Percentiles rank a stretch among this genome's conserved stretches.
Evolutionary conservation across 2,329 filamentous ascomycete species (phyloP).

Genomic region (Xenoacremonium recifei): DNA sequence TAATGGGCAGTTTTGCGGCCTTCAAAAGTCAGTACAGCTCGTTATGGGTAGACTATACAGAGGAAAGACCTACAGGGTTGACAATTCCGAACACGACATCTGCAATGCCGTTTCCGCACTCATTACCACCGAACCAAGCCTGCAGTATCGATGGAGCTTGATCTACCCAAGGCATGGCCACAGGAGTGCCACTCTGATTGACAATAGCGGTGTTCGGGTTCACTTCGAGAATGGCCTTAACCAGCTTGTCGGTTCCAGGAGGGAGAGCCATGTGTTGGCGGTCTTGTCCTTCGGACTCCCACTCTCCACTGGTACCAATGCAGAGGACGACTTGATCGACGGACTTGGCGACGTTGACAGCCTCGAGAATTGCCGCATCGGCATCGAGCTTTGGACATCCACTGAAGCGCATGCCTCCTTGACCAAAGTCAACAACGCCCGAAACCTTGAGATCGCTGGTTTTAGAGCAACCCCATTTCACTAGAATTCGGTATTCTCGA

Average conservation of each 20-base stretch:
- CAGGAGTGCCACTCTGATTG: slow-evolving; percentile 15
- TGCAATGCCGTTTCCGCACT: slow-evolving; percentile 15
- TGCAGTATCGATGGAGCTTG: slow-evolving; percentile 9
- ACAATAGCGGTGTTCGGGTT: slow-evolving; percentile 14
- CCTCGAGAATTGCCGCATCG: slow-evolving; percentile 6
- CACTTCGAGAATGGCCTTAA: slow-evolving; percentile 10
- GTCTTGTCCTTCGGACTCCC: slow-evolving; percentile 16
- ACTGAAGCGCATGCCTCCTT: slow-evolving; percentile 13
- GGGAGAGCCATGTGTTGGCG: slow-evolving; percentile 15
- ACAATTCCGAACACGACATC: slow-evolving; percentile 16
- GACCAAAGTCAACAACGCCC: slow-evolving; percentile 13
- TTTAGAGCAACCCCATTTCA: slow-evolving; percentile 12
- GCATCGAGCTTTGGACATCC: slow-evolving; percentile 14
- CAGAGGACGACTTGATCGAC: slow-evolving; percentile 16
- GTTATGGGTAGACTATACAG: neutral
- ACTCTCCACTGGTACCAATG: slow-evolving; percentile 13
- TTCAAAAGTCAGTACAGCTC: neutral
- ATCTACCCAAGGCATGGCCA: slow-evolving; percentile 16
- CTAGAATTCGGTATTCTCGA: slow-evolving; percentile 9
- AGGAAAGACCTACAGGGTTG: slow-evolving; percentile 10
- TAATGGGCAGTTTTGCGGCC: slow-evolving; percentile 13
- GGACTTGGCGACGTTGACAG: slow-evolving; percentile 9
- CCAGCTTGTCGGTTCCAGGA: slow-evolving; percentile 10
- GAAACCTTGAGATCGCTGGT: slow-evolving; percentile 6
- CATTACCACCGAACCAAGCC: slow-evolving; percentile 18